phyloP scores from a whole-genome alignment of 1,139 yeast species.

The Debaryomycetaceae sp. region DNA sequence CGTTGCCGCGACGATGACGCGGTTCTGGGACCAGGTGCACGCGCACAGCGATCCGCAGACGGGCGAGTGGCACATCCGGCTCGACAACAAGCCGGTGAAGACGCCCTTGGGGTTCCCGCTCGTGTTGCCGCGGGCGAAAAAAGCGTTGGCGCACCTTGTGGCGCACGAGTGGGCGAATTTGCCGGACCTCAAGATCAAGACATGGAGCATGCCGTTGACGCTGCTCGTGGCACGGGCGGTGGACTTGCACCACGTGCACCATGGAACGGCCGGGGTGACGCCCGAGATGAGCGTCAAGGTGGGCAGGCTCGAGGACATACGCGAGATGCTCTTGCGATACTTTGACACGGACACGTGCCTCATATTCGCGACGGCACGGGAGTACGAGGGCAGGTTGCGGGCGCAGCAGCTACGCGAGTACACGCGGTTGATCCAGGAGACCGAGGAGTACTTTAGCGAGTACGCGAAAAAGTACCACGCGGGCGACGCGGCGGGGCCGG shows the following conservation, averaged over 20 bases:
- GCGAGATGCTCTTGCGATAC: conserved; percentile 55
- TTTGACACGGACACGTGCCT: conserved; percentile 89
- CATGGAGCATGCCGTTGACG: conserved; percentile 77
- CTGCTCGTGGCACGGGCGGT: conserved; percentile 80
- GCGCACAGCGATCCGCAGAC: conserved; percentile 22
- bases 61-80: conserved; percentile 38
- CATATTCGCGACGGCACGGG: conserved; percentile 71
- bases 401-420: conserved; percentile 65
- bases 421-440: conserved; percentile 59
- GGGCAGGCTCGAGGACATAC: conserved; percentile 47
- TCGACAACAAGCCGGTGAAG: conserved; percentile 68
- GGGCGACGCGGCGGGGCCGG: too few species aligned
- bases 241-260: conserved; percentile 40
- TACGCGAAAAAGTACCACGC: conserved; percentile 17
- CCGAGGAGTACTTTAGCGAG: conserved; percentile 50
- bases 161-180: conserved; percentile 84
- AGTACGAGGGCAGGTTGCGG: conserved; percentile 76
- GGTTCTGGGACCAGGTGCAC: conserved; percentile 79
- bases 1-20: conserved; percentile 56
- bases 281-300: conserved; percentile 44
- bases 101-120: conserved; percentile 77
- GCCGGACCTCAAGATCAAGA: conserved; percentile 61
- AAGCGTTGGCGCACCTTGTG: conserved; percentile 59
- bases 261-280: conserved; percentile 18
- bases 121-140: conserved; percentile 49